Conservation (phyloP, 345 rosid species). For the Euphorbia peplus region DNA sequence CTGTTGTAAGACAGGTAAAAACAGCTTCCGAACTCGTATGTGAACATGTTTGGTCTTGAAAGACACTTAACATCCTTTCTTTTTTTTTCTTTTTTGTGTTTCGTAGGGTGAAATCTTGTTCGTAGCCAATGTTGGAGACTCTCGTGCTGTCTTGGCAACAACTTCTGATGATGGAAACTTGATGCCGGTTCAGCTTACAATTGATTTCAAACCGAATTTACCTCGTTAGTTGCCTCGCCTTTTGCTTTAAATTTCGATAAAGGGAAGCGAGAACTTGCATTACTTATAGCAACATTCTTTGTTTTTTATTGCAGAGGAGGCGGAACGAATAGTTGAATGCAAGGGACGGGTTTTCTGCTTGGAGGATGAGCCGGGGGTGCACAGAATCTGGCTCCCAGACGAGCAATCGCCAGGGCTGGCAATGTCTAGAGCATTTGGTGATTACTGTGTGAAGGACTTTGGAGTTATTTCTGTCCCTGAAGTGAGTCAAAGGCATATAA, state of each 20-base stretch:
- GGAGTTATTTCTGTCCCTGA: constrained; percentile 89
- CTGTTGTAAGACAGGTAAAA: constrained; percentile 76
- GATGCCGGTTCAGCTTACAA: constrained; percentile 71
- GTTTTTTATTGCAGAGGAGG: constrained; percentile 57
- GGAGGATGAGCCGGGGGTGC: constrained; percentile 84
- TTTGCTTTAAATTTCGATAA: background rate
- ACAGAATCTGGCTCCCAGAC: constrained; percentile 85
- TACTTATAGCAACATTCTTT: constrained; percentile 7
- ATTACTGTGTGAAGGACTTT: constrained; percentile 73
- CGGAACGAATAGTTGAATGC: constrained; percentile 65
- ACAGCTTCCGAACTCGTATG: background rate
- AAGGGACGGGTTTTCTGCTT: constrained; percentile 74
- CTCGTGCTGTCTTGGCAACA: constrained; percentile 86
- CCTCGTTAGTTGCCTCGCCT: constrained; percentile 55
- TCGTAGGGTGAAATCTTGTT: constrained; percentile 60
- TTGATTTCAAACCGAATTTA: constrained; percentile 83
- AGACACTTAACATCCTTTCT: background rate
- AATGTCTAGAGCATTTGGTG: constrained; percentile 97
- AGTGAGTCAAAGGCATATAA: constrained; percentile 73
- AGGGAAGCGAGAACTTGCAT: background rate
- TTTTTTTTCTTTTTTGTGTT: constrained; percentile 20
- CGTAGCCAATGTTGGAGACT: constrained; percentile 86
- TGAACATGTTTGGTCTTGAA: too few species aligned
- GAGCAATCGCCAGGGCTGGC: constrained; percentile 82
- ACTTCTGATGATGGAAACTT: constrained; percentile 70